These are phyloP conservation scores for Athelia sp. DNA, from an alignment of 1,284 basidiomycete genomes.

Conservation along the genomic window DNA sequence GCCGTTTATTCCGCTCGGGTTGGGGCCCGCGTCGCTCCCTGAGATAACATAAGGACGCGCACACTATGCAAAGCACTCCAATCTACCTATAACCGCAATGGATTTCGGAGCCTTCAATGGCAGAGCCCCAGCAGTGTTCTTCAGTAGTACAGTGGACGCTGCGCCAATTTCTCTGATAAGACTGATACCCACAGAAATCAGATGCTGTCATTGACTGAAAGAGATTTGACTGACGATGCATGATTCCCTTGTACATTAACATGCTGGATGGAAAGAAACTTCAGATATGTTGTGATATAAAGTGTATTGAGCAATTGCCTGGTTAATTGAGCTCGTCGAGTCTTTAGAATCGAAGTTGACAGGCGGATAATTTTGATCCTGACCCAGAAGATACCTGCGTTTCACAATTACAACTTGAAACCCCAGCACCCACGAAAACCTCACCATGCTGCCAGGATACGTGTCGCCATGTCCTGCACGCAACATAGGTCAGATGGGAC, in stretches of 20 bases:
- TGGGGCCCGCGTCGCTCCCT: constrained; percentile 57
- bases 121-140: constrained; percentile 55
- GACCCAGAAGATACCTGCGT: constrained; percentile 48
- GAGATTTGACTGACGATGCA: constrained; percentile 34
- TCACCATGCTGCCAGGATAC: constrained; percentile 59
- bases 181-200: constrained; percentile 21
- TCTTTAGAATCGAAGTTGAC: constrained; percentile 35
- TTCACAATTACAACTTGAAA: not conserved
- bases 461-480: constrained; percentile 52
- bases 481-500: constrained; percentile 1
- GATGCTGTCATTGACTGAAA: not conserved
- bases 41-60: constrained; percentile 1
- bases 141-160: constrained; percentile 69
- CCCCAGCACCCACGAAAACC: not conserved
- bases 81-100: constrained; percentile 49
- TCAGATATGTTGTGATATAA: constrained; percentile 20
- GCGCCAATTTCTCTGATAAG: constrained; percentile 65
- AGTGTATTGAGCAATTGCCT: not conserved
- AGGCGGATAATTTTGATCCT: constrained; percentile 53
- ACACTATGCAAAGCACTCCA: constrained; percentile 2
- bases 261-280: constrained; percentile 36
- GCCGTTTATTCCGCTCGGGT: constrained; percentile 52
- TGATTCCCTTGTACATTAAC: constrained; percentile 68
- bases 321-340: constrained; percentile 10
- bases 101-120: constrained; percentile 51